Percentiles rank a stretch among this genome's conserved stretches.
These are phyloP conservation scores for Trichophyton mentagrophytes DNA, from an alignment of 2,329 filamentous ascomycete genomes.

Conservation along the genomic window DNA sequence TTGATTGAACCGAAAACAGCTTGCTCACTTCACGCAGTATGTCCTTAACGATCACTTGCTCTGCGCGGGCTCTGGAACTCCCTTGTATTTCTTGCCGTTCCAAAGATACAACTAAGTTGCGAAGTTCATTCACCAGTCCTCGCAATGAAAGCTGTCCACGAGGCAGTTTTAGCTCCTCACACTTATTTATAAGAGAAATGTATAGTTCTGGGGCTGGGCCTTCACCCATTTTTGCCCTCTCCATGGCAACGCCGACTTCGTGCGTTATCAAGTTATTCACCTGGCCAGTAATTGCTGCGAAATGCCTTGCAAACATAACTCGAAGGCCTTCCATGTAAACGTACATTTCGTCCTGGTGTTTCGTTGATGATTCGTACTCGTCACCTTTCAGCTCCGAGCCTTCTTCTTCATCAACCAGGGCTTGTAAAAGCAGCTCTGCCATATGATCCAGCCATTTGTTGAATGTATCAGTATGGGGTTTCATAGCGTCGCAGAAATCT, in stretches of 20 bases:
- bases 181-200: slow-evolving; percentile 35
- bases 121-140: slow-evolving; percentile 55
- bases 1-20: slow-evolving; percentile 41
- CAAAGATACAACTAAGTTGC: slow-evolving; percentile 48
- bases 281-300: slow-evolving; percentile 62
- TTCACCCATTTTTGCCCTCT: slow-evolving; percentile 47
- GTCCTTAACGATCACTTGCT: slow-evolving; percentile 51
- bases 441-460: slow-evolving; percentile 64
- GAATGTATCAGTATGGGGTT: slow-evolving; percentile 58
- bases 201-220: slow-evolving; percentile 61
- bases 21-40: slow-evolving; percentile 49
- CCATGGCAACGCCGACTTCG: slow-evolving; percentile 53
- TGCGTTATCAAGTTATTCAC: slow-evolving; percentile 61
- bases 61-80: slow-evolving; percentile 45
- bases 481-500: slow-evolving; percentile 51
- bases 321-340: slow-evolving; percentile 71
- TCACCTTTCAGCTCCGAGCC: slow-evolving; percentile 67
- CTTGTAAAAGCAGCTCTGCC: slow-evolving; percentile 56
- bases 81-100: slow-evolving; percentile 45
- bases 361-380: slow-evolving; percentile 78
- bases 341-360: slow-evolving; percentile 76
- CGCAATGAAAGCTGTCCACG: slow-evolving; percentile 52
- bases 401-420: slow-evolving; percentile 72
- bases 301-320: slow-evolving; percentile 64
- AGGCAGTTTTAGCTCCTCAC: slow-evolving; percentile 34